Conservation (phyloP, 805 yeast species). For the Wickerhamomyces sydowiorum region DNA sequence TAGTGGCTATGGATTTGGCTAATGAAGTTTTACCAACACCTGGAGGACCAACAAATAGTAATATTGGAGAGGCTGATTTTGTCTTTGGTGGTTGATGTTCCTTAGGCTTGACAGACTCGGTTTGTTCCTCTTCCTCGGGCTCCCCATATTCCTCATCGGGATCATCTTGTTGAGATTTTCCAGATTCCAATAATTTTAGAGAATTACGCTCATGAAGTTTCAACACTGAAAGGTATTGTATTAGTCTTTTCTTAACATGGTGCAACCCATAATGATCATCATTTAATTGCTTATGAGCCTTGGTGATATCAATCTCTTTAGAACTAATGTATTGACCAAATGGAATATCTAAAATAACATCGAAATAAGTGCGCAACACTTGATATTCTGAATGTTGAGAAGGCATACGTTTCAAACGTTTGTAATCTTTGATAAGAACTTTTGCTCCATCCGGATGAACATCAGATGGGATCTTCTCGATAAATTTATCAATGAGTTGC, state of each 20-base stretch:
- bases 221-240: constrained; percentile 76
- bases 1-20: constrained; percentile 73
- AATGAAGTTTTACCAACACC: constrained; percentile 91
- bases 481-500: constrained; percentile 24
- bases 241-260: constrained; percentile 64
- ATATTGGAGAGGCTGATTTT: constrained; percentile 51
- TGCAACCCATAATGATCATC: constrained; percentile 76
- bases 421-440: constrained; percentile 42
- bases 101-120: neutral
- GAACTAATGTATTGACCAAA: constrained; percentile 33
- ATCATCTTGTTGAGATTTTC: neutral
- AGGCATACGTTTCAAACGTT: constrained; percentile 44
- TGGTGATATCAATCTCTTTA: constrained; percentile 38
- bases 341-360: constrained; percentile 60
- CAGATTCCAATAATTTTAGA: neutral
- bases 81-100: neutral
- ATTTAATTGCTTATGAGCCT: constrained; percentile 55
- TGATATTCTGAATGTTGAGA: constrained; percentile 60
- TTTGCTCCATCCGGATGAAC: constrained; percentile 37
- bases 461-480: constrained; percentile 19
- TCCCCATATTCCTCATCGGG: too few relatives aligned
- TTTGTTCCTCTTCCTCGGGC: neutral
- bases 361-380: constrained; percentile 58
- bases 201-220: constrained; percentile 37
- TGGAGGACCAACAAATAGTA: constrained; percentile 85